A percentile compares a stretch with the other conserved stretches of the same genome.
These are phyloP conservation scores for Zygotorulaspora mrakii DNA, from an alignment of 1,139 yeast genomes.

Conservation along the genomic window DNA sequence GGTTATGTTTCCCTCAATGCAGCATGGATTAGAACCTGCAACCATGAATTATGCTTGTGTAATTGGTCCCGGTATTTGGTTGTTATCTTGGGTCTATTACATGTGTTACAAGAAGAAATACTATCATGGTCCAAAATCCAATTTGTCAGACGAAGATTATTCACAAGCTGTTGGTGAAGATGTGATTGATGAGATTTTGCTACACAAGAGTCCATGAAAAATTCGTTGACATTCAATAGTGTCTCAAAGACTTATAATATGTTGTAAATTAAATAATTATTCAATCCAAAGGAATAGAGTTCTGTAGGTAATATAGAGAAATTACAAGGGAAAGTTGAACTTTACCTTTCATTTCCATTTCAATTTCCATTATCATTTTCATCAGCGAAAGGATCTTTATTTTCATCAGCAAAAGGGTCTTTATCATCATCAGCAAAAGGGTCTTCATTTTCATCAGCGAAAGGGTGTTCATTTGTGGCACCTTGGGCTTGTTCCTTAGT, in stretches of 20 bases:
- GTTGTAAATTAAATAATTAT: background rate
- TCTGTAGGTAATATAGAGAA: no score
- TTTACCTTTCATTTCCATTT: background rate
- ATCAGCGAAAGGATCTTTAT: no score
- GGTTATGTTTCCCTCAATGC: conserved; percentile 49
- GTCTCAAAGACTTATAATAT: conserved; percentile 1
- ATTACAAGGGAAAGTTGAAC: no score
- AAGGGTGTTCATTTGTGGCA: background rate
- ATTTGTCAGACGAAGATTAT: conserved; percentile 29
- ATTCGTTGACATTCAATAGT: background rate
- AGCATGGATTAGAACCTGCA: conserved; percentile 37
- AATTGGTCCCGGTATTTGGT: conserved; percentile 49
- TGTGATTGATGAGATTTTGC: conserved; percentile 29
- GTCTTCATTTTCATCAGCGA: background rate
- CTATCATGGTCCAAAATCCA: conserved; percentile 48
- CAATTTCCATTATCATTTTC: background rate
- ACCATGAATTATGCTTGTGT: conserved; percentile 63
- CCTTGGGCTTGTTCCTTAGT: background rate
- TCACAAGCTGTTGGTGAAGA: conserved; percentile 28
- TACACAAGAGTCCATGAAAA: conserved; percentile 12
- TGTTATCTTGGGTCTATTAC: conserved; percentile 46
- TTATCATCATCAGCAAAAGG: no score
- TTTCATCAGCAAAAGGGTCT: no score
- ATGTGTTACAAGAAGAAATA: conserved; percentile 45
- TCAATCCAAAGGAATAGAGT: no score